Base-by-base conservation (phyloP, 768 basidiomycete species). In the Kwoniella sp. region DNA sequence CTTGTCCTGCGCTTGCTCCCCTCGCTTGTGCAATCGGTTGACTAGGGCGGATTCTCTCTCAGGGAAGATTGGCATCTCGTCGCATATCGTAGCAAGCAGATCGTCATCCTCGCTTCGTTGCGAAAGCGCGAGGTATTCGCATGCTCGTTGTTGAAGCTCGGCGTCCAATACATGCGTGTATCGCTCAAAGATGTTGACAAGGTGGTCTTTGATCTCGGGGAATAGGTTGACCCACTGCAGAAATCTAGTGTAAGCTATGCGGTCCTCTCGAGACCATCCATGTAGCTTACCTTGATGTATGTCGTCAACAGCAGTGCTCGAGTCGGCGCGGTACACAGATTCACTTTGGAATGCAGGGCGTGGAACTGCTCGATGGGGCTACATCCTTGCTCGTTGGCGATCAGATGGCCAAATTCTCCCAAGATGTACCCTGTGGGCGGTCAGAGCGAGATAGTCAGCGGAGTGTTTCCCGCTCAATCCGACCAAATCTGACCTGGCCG, bases 31-130 rank as follows among this genome's bases (percentile, higher is more conserved):
- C 45, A 99, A 82, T 55, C 93, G 86, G 53, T 87, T 90, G 55
- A 96, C 84, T 8, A 99, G 84, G 1, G 94, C 90, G 64, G 93
- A 95, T 70, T 92, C 91, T 53, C 96, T 87, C 58, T 95, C 90
- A 2, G 95, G 94, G 85, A 96, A 99, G 3, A 95, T 93, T 0
- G 96, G 96, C 89, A 99, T 98, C 82, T 98, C 96, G 80, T 98
- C 96, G 79, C 94, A 97, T 15, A 98, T 87, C 68, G 92, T 91
- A 77, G 93, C 91, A 48, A 99, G 83, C 50, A 98, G 85, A 69
- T 93, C 93, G 73, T 98, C 94, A 37, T 93, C 92, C 55, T 94
- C 92, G 22, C 89, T 83, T 38, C 92, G 85, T 26, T 85, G 87
- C 12, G 95, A 90, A 22, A 99, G 84, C 0, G 92, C 90, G 67